Evolutionary conservation across 768 basidiomycete genomes (phyloP), one percentile per base, ranked within the genome.

Genomic region (Daedalea quercina): DNA sequence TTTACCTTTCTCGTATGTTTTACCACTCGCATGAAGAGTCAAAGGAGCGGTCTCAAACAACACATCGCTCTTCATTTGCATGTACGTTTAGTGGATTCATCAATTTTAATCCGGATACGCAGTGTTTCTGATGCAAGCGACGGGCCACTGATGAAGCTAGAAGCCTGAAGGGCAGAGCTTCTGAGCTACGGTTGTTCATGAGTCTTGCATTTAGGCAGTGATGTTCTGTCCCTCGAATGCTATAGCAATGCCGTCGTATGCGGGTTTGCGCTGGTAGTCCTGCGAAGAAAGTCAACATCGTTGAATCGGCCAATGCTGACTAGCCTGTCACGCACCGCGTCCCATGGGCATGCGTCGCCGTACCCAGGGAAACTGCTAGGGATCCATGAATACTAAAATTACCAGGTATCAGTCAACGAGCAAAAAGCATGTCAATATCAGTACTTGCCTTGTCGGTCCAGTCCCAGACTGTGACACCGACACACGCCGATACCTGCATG

Each of bases 391-490:
- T 74, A 66, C 57, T 60, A 34, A n/a, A n/a, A n/a, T n/a, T n/a
- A n/a, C n/a, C n/a, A n/a, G 28, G 4, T 31, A 4, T 31, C 28
- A 11, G 4, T 31, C 28, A 11, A 6, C 28, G 28, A 11, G 11
- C 11, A 4, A 31, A 11, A 31, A 11, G 11, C 28, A 11, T 31
- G 28, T 11, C 6, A 46, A 12, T 20, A 6, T 47, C 47, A 17
- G 26, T 54, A 57, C 53, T 9, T 25, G 54, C 58, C 51, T 67
- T 69, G 62, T 73, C 71, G 2, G 71, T 70, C 50, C 67, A 73
- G 55, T 72, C 75, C 75, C 73, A 76, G 47, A 72, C 31, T 17
- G 70, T 72, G 35, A 74, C 54, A 35, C 69, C 70, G 34, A 73
- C 65, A 55, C 72, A 73, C 24, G 61, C 57, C 9, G 59, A 23